These are phyloP conservation scores for Firmiana major DNA, from an alignment of 345 rosid species.

Conservation along the genomic window DNA sequence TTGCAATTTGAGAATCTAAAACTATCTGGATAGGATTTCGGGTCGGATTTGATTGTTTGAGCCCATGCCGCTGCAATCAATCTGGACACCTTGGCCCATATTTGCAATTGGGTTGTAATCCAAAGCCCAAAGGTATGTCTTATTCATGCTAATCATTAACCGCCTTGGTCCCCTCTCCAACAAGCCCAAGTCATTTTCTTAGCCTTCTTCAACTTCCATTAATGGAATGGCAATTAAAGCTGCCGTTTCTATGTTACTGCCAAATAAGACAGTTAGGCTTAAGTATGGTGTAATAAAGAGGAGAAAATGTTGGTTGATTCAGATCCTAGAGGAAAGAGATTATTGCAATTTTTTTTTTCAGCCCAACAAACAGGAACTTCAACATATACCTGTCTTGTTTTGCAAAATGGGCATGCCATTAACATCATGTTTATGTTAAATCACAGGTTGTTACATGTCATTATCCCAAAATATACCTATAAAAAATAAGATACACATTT, in stretches of 20 bases:
- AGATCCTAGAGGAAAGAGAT: neutral
- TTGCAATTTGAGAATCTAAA: constrained; percentile 29
- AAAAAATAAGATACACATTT: no score
- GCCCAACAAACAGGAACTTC: no score
- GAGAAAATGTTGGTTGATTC: neutral
- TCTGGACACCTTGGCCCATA: neutral
- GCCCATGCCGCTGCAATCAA: neutral
- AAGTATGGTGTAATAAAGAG: neutral
- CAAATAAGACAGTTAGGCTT: neutral
- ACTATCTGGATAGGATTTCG: neutral
- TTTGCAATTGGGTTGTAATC: neutral
- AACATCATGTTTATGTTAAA: no score
- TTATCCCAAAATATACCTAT: neutral
- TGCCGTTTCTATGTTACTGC: neutral
- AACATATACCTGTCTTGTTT: no score
- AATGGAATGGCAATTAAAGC: neutral
- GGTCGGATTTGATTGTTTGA: neutral
- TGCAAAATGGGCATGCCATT: no score
- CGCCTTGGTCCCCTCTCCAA: neutral
- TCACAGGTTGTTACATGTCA: no score
- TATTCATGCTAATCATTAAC: neutral
- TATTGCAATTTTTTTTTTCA: no score
- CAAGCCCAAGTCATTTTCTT: neutral
- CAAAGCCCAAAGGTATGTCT: no score
- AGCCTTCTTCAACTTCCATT: neutral